phyloP scores from a whole-genome alignment of 2,329 filamentous ascomycete species.

The Calcarisporium arbuscula region DNA sequence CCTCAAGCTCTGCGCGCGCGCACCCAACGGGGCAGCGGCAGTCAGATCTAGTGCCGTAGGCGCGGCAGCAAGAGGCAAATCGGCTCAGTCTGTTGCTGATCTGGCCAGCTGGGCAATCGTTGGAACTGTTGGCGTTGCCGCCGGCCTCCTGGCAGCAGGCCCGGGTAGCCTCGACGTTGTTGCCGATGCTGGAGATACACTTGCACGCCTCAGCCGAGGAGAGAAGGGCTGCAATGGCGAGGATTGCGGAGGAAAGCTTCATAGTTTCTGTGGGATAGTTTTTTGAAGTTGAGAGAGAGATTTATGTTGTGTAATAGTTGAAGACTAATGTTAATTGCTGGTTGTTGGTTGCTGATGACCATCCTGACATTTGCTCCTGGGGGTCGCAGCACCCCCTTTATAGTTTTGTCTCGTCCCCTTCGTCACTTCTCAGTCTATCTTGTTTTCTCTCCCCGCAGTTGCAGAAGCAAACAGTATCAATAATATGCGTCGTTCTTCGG shows the following conservation, averaged over 20 bases:
- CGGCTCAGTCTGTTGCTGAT: conserved; percentile 2
- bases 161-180: conserved; percentile 1
- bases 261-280: no score
- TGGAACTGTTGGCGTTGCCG: neutral
- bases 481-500: no score
- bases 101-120: conserved; percentile 2
- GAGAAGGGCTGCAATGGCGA: conserved; percentile 1
- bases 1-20: neutral
- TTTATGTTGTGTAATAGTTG: no score
- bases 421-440: no score
- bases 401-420: no score
- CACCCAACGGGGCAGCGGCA: conserved; percentile 3
- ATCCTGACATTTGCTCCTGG: no score
- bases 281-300: no score
- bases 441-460: no score
- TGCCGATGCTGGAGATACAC: neutral
- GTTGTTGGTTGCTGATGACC: no score
- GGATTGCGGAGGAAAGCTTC: conserved; percentile 1
- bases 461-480: no score
- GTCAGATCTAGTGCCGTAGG: neutral
- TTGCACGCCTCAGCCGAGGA: conserved; percentile 6
- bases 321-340: no score
- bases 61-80: neutral
- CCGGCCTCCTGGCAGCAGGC: conserved; percentile 2
- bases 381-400: no score